These are phyloP conservation scores for Podospora pseudopauciseta DNA, from an alignment of 495 filamentous ascomycete genomes.

Conservation along the genomic window DNA sequence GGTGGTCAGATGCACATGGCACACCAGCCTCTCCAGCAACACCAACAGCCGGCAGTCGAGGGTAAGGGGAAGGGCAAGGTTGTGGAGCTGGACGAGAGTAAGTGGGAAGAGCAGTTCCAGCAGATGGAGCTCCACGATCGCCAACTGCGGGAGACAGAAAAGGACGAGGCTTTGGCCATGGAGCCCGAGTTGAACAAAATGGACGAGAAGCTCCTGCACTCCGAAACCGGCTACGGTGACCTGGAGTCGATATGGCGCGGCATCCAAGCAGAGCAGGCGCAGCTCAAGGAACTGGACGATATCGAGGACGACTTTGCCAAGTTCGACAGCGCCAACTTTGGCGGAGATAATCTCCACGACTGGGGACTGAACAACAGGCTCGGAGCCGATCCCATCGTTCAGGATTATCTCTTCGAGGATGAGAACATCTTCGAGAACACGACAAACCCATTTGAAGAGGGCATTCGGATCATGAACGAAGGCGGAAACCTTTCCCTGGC, in stretches of 20 bases:
- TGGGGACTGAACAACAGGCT: constrained; percentile 41
- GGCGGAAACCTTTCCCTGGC: constrained; percentile 93
- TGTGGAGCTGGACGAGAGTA: constrained; percentile 85
- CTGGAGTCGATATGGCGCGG: constrained; percentile 89
- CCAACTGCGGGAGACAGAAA: constrained; percentile 40
- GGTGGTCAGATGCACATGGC: constrained; percentile 48
- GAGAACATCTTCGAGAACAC: constrained; percentile 80
- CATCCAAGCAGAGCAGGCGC: constrained; percentile 74
- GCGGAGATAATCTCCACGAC: constrained; percentile 66
- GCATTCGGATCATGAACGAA: constrained; percentile 82
- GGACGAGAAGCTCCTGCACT: constrained; percentile 57
- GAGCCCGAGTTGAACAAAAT: constrained; percentile 87
- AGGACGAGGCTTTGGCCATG: constrained; percentile 69
- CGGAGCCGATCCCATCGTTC: constrained; percentile 66
- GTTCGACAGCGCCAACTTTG: constrained; percentile 66
- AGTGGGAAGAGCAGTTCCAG: constrained; percentile 95
- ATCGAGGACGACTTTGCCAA: constrained; percentile 58
- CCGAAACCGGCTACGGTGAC: constrained; percentile 66
- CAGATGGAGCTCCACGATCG: constrained; percentile 74
- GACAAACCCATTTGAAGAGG: constrained; percentile 81
- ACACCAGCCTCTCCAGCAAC: constrained; percentile 31
- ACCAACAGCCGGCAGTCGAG: constrained; percentile 34
- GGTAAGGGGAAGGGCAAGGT: constrained; percentile 88
- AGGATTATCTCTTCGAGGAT: constrained; percentile 91
- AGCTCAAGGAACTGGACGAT: constrained; percentile 64